Evolutionary conservation across 169 alveolate genomes (phyloP).

Genomic region (Plasmodium cynomolgi): DNA sequence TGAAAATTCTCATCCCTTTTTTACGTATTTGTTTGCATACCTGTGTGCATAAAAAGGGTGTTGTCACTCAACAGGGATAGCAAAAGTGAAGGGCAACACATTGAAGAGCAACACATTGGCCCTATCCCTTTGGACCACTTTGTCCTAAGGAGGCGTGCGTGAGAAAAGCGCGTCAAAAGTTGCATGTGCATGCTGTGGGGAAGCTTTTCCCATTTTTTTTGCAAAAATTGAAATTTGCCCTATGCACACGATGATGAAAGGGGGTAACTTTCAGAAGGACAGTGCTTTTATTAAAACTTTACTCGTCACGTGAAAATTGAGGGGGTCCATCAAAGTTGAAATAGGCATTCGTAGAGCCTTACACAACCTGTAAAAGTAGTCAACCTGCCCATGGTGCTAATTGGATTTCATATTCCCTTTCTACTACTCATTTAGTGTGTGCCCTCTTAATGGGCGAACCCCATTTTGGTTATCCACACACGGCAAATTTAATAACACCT

Average conservation of each 20-base stretch:
- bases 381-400: not conserved
- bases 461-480: not conserved
- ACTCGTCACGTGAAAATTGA: not conserved
- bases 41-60: not conserved
- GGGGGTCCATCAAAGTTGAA: not conserved
- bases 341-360: not conserved
- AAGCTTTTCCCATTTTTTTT: not conserved
- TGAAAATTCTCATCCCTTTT: not conserved
- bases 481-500: not conserved
- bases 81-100: not conserved
- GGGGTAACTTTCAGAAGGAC: not conserved
- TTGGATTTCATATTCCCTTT: not conserved
- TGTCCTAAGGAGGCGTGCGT: not conserved
- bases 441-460: not conserved
- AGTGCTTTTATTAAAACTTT: not conserved
- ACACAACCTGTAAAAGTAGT: not conserved
- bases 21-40: not conserved
- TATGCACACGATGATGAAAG: not conserved
- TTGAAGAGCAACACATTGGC: not conserved
- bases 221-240: not conserved
- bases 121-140: not conserved
- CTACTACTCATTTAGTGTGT: not conserved
- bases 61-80: not conserved
- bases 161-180: not conserved
- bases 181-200: not conserved